These are phyloP conservation scores for Fraxinus floribunda DNA, from an alignment of 305 asterid genomes.

Conservation along the genomic window DNA sequence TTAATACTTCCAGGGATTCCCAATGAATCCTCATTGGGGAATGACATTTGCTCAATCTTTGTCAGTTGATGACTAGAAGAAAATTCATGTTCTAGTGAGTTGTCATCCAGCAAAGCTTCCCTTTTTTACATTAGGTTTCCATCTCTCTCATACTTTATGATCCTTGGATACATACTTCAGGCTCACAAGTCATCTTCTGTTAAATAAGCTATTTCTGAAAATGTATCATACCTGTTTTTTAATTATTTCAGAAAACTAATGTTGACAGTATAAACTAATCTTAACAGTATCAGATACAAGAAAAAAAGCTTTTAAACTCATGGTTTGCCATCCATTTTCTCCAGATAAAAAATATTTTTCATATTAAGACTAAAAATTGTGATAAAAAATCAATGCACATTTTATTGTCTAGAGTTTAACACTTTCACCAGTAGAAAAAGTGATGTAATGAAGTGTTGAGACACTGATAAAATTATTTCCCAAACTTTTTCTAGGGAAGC, in stretches of 20 bases:
- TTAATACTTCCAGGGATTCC: conserved; percentile 13
- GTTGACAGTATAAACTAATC: background rate
- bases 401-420: background rate
- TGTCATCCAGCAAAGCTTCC: conserved; percentile 4
- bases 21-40: background rate
- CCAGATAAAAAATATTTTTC: background rate
- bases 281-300: background rate
- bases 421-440: background rate
- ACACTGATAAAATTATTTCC: background rate
- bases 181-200: conserved; percentile 6
- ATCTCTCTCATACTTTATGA: background rate
- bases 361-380: background rate
- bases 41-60: background rate
- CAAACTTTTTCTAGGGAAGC: background rate
- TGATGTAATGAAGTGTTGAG: conserved; percentile 1
- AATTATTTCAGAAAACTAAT: background rate
- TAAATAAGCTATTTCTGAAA: background rate
- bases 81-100: background rate
- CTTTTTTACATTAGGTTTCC: background rate
- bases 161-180: background rate
- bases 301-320: background rate
- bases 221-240: background rate
- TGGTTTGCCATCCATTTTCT: background rate
- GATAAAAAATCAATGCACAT: background rate
- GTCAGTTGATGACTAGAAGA: background rate